Conservation (phyloP, 2,329 filamentous ascomycete species). For the Domatiomyces catenatus region DNA sequence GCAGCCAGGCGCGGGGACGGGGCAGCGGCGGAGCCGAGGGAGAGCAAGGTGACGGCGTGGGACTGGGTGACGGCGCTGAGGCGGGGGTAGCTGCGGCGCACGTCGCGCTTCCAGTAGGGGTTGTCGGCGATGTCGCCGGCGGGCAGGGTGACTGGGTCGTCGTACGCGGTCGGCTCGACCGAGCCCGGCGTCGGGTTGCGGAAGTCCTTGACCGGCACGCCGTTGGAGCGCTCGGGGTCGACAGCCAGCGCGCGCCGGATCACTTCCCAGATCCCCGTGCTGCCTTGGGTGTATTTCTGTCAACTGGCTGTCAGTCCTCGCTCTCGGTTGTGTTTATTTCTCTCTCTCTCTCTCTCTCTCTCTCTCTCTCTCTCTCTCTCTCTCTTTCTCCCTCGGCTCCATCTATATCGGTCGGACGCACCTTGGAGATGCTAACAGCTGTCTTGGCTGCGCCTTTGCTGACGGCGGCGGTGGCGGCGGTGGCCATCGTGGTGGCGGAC, state of each 20-base stretch:
- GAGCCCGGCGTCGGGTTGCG: constrained; percentile 70
- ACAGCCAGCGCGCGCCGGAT: constrained; percentile 65
- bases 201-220: constrained; percentile 85
- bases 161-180: constrained; percentile 54
- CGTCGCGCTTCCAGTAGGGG: constrained; percentile 91
- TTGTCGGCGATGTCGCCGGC: constrained; percentile 80
- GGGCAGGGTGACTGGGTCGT: constrained; percentile 71
- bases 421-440: neutral
- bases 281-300: constrained; percentile 93
- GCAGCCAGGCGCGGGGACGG: constrained; percentile 66
- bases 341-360: neutral
- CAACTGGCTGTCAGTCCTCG: too few species aligned
- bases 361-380: neutral
- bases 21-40: constrained; percentile 62
- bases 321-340: neutral
- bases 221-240: constrained; percentile 77
- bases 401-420: neutral
- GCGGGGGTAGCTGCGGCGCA: constrained; percentile 65
- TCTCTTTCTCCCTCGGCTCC: neutral
- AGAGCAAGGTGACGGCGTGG: constrained; percentile 72
- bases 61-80: constrained; percentile 67
- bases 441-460: neutral
- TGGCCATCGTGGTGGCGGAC: neutral
- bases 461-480: too few species aligned
- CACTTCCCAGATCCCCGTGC: constrained; percentile 71